Evolutionary conservation across 345 rosid genomes (phyloP).

Genomic region (Gossypium raimondii): DNA sequence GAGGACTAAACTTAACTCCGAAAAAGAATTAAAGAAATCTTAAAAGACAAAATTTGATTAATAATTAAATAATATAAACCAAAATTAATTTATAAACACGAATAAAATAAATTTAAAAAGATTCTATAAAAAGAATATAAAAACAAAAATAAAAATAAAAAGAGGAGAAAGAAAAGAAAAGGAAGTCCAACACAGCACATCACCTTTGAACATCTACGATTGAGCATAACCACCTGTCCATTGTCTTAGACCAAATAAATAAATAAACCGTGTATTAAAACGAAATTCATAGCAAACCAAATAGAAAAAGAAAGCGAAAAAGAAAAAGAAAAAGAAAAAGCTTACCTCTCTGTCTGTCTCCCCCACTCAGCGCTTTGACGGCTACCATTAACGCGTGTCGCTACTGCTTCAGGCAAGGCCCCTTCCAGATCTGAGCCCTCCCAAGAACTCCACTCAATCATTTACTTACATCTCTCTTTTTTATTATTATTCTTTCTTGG

Average conservation of each 20-base stretch:
- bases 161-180: too few species aligned
- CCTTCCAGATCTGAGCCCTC: conserved; percentile 30
- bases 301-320: not conserved
- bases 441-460: not conserved
- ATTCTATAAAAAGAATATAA: too few species aligned
- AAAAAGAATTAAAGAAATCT: too few species aligned
- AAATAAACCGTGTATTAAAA: not conserved
- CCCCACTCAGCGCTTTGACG: conserved; percentile 4
- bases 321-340: not conserved
- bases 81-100: not conserved
- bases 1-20: too few species aligned
- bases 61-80: too few species aligned
- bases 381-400: conserved; percentile 20
- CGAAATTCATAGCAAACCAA: not conserved
- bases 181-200: not conserved
- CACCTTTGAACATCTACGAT: not conserved
- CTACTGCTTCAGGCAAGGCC: not conserved
- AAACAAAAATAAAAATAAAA: not conserved
- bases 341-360: not conserved
- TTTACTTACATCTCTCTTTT: not conserved
- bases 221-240: not conserved
- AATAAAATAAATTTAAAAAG: not conserved
- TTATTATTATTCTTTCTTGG: not conserved
- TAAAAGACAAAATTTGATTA: too few species aligned
- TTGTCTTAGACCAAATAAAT: not conserved